Evolutionary conservation across 306 rosid genomes (phyloP).

Genomic region (Lupinus albus): DNA sequence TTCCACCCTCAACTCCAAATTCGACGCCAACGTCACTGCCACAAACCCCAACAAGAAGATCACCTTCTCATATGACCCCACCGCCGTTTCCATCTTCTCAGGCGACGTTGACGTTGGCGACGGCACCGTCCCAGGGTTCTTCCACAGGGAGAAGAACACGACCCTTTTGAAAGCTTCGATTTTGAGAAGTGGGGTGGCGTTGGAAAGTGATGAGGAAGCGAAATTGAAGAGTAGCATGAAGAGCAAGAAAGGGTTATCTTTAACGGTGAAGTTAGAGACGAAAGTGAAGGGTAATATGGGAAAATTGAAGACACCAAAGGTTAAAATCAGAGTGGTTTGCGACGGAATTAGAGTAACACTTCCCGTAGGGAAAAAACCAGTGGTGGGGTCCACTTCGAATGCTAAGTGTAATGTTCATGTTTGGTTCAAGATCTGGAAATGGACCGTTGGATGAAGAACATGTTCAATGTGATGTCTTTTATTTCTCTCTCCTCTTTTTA

Average conservation of each 20-base stretch:
- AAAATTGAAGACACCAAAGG: slow-evolving; percentile 59
- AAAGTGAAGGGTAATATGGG: slow-evolving; percentile 72
- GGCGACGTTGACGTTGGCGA: slow-evolving; percentile 38
- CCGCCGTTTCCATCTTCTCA: slow-evolving; percentile 35
- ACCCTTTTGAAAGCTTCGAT: slow-evolving; percentile 60
- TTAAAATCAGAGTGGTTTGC: slow-evolving; percentile 70
- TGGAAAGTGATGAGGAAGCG: slow-evolving; percentile 43
- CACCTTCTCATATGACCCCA: slow-evolving; percentile 39
- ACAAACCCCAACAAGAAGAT: slow-evolving; percentile 48
- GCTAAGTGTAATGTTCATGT: slow-evolving; percentile 73
- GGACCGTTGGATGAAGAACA: slow-evolving; percentile 59
- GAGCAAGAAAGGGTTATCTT: slow-evolving; percentile 66
- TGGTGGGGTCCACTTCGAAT: slow-evolving; percentile 61
- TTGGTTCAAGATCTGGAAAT: slow-evolving; percentile 94
- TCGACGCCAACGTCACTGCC: slow-evolving; percentile 45
- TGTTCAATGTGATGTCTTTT: background rate
- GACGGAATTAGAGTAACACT: slow-evolving; percentile 61
- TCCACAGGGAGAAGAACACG: slow-evolving; percentile 67
- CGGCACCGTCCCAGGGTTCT: slow-evolving; percentile 48
- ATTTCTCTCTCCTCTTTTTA: background rate
- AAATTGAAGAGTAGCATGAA: slow-evolving; percentile 55
- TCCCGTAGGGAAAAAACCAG: slow-evolving; percentile 73
- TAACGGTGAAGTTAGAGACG: slow-evolving; percentile 65
- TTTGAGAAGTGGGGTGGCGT: slow-evolving; percentile 30
- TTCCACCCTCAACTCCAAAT: slow-evolving; percentile 44